Evolutionary conservation across 2,329 filamentous ascomycete genomes (phyloP), one percentile per base, ranked within the genome.

Genomic region (Coniochaeta sp.): DNA sequence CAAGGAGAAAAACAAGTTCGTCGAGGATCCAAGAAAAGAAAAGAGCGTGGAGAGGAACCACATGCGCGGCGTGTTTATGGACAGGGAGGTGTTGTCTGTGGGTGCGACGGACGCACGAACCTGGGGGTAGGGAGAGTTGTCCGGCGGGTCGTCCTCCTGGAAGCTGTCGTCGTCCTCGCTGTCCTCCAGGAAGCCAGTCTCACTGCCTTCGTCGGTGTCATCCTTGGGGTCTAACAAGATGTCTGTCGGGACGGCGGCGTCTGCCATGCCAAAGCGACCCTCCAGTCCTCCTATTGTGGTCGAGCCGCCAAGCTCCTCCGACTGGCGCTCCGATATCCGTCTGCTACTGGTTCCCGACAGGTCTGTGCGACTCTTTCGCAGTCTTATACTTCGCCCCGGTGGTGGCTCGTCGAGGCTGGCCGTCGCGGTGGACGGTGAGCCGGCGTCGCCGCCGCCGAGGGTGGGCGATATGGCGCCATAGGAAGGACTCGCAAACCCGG

Each of bases 51-150:
- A 6, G n/a, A 14, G 61, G 4, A 72, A 50, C 73, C 73, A 76
- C 18, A 67, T 66, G 4, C 69, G 61, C 61, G 79, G 59, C 53
- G 69, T 72, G 63, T 87, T 67, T 38, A 67, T 59, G 4, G 65
- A 63, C 53, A 66, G 65, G n/a, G 30, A 58, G 1, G 60, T 53
- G 31, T 67, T 64, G 51, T 67, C 65, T 4, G 59, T 62, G 56
- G 65, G 63, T 9, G 65, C 63, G 2, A 67, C 65, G 2, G 65
- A 63, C 1, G 65, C 65, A 9, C 64, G 55, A 13, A 67, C 65
- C 5, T 57, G 54, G 14, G 64, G 57, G 50, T 66, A 67, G 3
- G 65, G 65, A 46, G 86, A 89, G 66, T 90, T 85, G 63, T 89
- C 86, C 14, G 77, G 72, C 12, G 79, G 78, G 55, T 81, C 70